phyloP scores from a whole-genome alignment of 2,329 filamentous ascomycete genomes.

The Dryadomyces sulphureus region DNA sequence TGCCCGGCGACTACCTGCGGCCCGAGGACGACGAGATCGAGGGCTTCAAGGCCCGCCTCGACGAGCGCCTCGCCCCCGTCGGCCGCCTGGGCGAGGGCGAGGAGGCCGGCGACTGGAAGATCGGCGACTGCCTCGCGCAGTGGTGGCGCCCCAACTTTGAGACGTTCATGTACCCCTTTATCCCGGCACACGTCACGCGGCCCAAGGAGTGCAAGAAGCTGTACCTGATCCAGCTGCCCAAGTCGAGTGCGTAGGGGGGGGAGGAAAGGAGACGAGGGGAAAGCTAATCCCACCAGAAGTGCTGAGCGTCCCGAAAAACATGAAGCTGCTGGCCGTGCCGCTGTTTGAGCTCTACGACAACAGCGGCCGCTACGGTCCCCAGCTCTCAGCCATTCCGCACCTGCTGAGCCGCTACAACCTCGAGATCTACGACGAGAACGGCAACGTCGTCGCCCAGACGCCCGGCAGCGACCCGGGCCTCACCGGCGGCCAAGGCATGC shows the following conservation, averaged over 20 bases:
- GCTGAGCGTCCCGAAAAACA: conserved; percentile 94
- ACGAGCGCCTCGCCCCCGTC: conserved; percentile 88
- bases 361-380: conserved; percentile 83
- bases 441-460: conserved; percentile 71
- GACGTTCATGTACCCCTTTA: conserved; percentile 99
- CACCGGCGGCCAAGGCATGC: conserved; percentile 38
- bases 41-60: conserved; percentile 87
- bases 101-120: conserved; percentile 76
- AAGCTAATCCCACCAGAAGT: conserved; percentile 47
- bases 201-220: conserved; percentile 99
- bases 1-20: conserved; percentile 87
- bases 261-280: conserved; percentile 11
- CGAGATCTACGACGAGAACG: conserved; percentile 89
- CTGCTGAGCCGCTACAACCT: conserved; percentile 92
- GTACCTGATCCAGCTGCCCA: conserved; percentile 88
- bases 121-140: conserved; percentile 88
- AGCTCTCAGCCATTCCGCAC: conserved; percentile 91
- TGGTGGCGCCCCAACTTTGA: conserved; percentile 99
- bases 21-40: conserved; percentile 81
- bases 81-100: conserved; percentile 74
- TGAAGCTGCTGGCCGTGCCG: conserved; percentile 95
- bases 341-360: conserved; percentile 98
- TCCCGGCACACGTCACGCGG: conserved; percentile 86
- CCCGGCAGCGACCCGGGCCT: conserved; percentile 35
- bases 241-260: conserved; percentile 57